Conservation (phyloP, 257 asterid species). For the Solanum ossicruentum region DNA sequence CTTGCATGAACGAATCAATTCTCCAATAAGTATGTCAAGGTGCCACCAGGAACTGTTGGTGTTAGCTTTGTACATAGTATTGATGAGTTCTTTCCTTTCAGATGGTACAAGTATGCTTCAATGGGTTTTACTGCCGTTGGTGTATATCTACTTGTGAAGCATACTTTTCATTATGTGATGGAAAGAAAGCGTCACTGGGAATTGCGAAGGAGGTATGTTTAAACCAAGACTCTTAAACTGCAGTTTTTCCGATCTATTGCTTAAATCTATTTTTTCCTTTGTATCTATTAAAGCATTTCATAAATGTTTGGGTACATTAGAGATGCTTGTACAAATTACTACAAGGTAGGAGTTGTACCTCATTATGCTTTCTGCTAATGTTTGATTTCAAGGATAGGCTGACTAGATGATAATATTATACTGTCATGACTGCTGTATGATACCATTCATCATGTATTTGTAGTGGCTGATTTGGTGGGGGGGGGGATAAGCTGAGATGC, state of each 20-base stretch:
- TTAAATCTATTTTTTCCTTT: background rate
- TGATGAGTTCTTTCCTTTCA: conserved; percentile 19
- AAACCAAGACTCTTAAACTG: background rate
- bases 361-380: background rate
- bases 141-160: conserved; percentile 67
- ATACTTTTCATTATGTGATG: conserved; percentile 52
- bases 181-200: conserved; percentile 91
- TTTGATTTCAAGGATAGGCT: background rate
- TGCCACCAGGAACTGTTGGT: background rate
- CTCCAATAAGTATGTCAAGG: background rate
- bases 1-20: background rate
- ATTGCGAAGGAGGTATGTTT: conserved; percentile 58
- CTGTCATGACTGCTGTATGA: too few relatives aligned
- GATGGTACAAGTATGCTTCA: conserved; percentile 91
- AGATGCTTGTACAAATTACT: background rate
- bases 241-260: background rate
- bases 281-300: background rate
- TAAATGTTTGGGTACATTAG: background rate
- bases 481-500: background rate
- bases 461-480: too few relatives aligned
- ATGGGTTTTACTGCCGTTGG: conserved; percentile 72
- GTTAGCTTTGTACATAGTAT: background rate
- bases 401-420: too few relatives aligned
- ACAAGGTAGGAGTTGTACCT: background rate
- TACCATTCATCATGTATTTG: too few relatives aligned